These are phyloP conservation scores for Hypoxylon trugodes DNA, from an alignment of 495 filamentous ascomycete species.

Conservation along the genomic window DNA sequence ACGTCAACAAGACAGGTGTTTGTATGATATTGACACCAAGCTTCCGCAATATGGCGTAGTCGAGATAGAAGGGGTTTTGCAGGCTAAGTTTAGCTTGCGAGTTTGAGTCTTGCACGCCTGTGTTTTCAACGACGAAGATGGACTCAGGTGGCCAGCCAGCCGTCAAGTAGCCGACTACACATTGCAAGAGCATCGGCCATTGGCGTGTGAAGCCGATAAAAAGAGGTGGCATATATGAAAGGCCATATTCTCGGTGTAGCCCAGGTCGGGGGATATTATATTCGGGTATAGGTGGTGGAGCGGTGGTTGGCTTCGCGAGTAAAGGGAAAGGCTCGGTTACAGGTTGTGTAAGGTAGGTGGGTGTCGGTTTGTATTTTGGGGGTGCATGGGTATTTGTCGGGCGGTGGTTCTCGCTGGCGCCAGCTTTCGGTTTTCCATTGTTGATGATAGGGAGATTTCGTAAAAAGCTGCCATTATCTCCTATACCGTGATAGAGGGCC, in stretches of 20 bases:
- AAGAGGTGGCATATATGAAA: constrained; percentile 53
- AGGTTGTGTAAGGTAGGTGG: constrained; percentile 28
- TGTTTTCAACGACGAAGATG: constrained; percentile 65
- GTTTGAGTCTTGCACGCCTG: constrained; percentile 62
- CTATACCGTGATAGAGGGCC: constrained; percentile 28
- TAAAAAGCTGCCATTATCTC: constrained; percentile 29
- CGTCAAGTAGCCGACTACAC: constrained; percentile 58
- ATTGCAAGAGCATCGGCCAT: constrained; percentile 61
- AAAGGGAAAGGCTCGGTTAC: constrained; percentile 42
- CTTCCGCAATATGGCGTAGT: constrained; percentile 53
- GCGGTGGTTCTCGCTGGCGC: constrained; percentile 25
- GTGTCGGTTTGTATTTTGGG: constrained; percentile 47
- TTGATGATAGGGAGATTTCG: constrained; percentile 37
- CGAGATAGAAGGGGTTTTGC: constrained; percentile 64
- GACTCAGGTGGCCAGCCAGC: constrained; percentile 63
- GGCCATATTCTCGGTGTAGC: constrained; percentile 44
- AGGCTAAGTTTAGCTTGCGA: constrained; percentile 53
- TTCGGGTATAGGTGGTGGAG: constrained; percentile 44
- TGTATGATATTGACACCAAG: constrained; percentile 60
- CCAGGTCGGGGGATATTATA: constrained; percentile 46
- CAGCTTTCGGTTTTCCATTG: constrained; percentile 3
- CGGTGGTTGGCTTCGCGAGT: constrained; percentile 30
- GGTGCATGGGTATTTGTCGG: constrained; percentile 43
- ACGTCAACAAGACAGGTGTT: constrained; percentile 62
- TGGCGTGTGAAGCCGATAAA: constrained; percentile 65